Conservation (phyloP, 1,284 basidiomycete species). For the Cryptococcus sp. region DNA sequence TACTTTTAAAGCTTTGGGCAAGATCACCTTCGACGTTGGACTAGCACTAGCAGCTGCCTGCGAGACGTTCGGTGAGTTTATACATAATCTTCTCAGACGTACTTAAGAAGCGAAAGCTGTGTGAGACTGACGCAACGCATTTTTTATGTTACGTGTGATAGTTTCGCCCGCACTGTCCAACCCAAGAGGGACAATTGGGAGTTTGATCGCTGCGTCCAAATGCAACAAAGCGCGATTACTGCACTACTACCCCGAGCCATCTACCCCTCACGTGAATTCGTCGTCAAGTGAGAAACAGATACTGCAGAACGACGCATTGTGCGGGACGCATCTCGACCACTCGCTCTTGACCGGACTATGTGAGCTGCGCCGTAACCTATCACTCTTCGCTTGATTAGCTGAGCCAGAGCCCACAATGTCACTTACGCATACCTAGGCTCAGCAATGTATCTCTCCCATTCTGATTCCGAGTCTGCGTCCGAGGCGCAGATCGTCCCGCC, state of each 20-base stretch:
- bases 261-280: constrained; percentile 53
- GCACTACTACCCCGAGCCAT: constrained; percentile 77
- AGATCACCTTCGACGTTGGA: constrained; percentile 69
- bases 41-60: constrained; percentile 77
- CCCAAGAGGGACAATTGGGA: constrained; percentile 15
- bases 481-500: constrained; percentile 60
- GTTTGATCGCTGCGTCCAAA: constrained; percentile 46
- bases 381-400: no score
- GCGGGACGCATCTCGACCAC: constrained; percentile 65
- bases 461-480: constrained; percentile 43
- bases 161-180: constrained; percentile 11
- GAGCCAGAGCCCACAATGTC: no score
- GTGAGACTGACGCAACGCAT: background rate
- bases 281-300: constrained; percentile 21
- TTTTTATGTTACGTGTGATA: background rate
- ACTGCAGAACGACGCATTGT: constrained; percentile 70
- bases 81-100: constrained; percentile 60
- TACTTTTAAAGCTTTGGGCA: constrained; percentile 75
- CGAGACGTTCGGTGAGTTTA: constrained; percentile 72
- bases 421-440: no score
- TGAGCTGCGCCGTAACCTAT: no score
- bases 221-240: constrained; percentile 69
- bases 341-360: constrained; percentile 86
- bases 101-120: constrained; percentile 55
- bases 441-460: constrained; percentile 70